Conservation (phyloP, 2,329 filamentous ascomycete genomes). For the Talaromyces sp. region DNA sequence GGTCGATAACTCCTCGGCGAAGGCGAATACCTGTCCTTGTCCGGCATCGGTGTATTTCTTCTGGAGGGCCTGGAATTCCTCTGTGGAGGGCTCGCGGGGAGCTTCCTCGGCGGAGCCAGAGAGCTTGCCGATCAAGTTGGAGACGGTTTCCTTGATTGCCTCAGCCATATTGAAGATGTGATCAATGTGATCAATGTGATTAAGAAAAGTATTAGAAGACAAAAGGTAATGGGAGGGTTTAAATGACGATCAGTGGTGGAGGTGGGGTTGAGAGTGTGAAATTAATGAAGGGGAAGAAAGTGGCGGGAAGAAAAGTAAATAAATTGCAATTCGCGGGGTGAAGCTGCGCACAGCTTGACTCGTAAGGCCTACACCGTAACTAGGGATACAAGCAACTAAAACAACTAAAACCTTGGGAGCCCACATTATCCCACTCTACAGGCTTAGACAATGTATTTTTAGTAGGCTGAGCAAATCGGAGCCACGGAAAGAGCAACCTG, state of each 20-base stretch:
- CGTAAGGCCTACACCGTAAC: slow-evolving; percentile 21
- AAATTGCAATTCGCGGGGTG: slow-evolving; percentile 27
- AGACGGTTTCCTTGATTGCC: slow-evolving; percentile 48
- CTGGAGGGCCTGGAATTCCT: slow-evolving; percentile 69
- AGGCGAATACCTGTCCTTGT: slow-evolving; percentile 83
- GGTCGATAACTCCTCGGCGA: slow-evolving; percentile 76
- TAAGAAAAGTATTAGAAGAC: background rate
- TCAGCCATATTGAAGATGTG: slow-evolving; percentile 37
- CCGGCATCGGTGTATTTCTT: slow-evolving; percentile 72
- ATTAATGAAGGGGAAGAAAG: slow-evolving; percentile 17
- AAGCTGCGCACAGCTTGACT: slow-evolving; percentile 24
- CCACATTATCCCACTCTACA: background rate
- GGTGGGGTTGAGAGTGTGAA: slow-evolving; percentile 9
- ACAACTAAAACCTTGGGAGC: background rate
- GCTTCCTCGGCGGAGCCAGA: slow-evolving; percentile 42
- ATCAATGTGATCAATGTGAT: background rate
- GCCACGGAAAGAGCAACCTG: slow-evolving; percentile 8
- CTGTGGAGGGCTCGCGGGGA: slow-evolving; percentile 58
- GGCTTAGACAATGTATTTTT: slow-evolving; percentile 23
- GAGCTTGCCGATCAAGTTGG: slow-evolving; percentile 53
- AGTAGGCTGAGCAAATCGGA: slow-evolving; percentile 16
- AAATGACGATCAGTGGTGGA: background rate
- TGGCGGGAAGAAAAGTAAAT: slow-evolving; percentile 9
- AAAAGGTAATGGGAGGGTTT: slow-evolving; percentile 1
- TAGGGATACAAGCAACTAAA: slow-evolving; percentile 3